Percentiles rank a stretch among this genome's conserved stretches.
phyloP scores from a whole-genome alignment of 108 stramenopile species.

The Skeletonema marinoi region DNA sequence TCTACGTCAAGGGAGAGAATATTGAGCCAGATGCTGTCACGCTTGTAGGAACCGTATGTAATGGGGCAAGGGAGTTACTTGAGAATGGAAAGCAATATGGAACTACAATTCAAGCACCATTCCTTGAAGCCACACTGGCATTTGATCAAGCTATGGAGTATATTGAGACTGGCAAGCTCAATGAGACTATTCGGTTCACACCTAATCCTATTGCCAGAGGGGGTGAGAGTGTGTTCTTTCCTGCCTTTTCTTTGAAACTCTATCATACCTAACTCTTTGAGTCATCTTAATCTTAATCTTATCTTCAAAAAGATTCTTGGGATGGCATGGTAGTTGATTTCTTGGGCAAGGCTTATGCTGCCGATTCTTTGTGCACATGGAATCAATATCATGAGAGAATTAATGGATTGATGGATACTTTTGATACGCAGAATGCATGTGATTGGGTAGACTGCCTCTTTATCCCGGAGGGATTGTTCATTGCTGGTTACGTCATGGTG shows the following conservation, averaged over 20 bases:
- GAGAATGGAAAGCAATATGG: neutral
- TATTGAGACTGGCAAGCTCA: neutral
- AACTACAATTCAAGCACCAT: neutral
- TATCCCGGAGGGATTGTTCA: neutral
- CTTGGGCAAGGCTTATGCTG: neutral
- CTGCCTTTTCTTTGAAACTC: neutral
- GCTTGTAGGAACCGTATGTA: conserved; percentile 11
- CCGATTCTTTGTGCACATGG: neutral
- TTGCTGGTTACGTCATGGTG: neutral
- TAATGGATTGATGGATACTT: neutral
- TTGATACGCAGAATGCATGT: neutral
- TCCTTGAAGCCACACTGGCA: neutral
- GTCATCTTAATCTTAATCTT: neutral
- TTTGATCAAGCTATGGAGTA: neutral
- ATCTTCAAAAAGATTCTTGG: neutral
- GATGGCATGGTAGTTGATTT: neutral
- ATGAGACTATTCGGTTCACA: neutral
- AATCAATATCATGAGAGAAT: neutral
- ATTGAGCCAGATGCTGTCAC: neutral
- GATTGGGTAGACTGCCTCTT: neutral
- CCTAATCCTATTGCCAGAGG: neutral
- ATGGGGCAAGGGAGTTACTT: conserved; percentile 12
- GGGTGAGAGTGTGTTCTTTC: neutral
- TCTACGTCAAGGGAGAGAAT: neutral
- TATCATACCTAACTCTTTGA: neutral